phyloP scores from a whole-genome alignment of 257 asterid genomes.

The Marsdenia floribunda region DNA sequence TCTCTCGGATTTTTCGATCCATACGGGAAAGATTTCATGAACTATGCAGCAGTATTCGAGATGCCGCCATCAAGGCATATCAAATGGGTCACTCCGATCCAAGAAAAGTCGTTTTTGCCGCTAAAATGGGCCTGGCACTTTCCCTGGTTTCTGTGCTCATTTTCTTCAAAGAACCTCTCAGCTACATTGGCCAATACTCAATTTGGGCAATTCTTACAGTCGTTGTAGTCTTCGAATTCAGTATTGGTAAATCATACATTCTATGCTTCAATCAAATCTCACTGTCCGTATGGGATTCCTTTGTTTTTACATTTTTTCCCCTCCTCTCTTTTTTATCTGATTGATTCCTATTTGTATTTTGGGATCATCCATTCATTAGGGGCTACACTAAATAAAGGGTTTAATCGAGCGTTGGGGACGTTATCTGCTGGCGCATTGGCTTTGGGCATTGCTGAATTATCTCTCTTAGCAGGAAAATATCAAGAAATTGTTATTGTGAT shows the following conservation, averaged over 20 bases:
- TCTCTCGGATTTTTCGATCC: slow-evolving; percentile 29
- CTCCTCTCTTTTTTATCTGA: background rate
- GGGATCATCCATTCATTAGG: slow-evolving; percentile 19
- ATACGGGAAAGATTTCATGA: slow-evolving; percentile 6
- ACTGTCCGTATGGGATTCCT: background rate
- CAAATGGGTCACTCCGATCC: slow-evolving; percentile 49
- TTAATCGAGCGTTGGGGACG: slow-evolving; percentile 46
- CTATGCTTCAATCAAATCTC: background rate
- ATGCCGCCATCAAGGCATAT: slow-evolving; percentile 16
- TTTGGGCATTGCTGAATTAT: slow-evolving; percentile 38
- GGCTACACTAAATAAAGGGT: slow-evolving; percentile 46
- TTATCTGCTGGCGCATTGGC: slow-evolving; percentile 46
- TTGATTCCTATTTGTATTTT: background rate
- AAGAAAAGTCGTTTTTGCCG: slow-evolving; percentile 40
- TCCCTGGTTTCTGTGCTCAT: slow-evolving; percentile 41
- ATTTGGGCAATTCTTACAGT: slow-evolving; percentile 56
- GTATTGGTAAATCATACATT: slow-evolving; percentile 49
- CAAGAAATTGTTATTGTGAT: slow-evolving; percentile 62
- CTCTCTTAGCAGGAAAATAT: slow-evolving; percentile 37
- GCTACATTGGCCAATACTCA: slow-evolving; percentile 33
- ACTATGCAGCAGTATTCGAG: slow-evolving; percentile 11
- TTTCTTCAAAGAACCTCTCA: slow-evolving; percentile 42
- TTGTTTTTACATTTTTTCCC: background rate
- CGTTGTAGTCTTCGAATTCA: slow-evolving; percentile 85
- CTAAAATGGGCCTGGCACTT: slow-evolving; percentile 43